Evolutionary conservation across 352 stramenopile species (phyloP), one percentile per base, ranked within the genome.

Genomic region (Globisporangium iwayamae): DNA sequence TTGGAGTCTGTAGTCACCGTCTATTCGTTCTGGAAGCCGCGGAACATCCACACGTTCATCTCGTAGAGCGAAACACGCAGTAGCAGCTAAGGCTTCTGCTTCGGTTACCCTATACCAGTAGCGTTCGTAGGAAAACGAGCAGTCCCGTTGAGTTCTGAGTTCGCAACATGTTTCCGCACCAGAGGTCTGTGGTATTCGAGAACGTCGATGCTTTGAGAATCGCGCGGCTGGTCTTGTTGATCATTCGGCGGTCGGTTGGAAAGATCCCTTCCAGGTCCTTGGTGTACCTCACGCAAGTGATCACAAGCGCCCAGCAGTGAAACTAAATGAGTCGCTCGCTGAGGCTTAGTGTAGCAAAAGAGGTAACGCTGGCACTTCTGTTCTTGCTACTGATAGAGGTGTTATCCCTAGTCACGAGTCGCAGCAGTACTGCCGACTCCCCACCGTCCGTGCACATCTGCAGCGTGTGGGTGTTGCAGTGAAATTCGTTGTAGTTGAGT

Each of bases 101-200:
- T 36, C 32, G 4, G 14, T 22, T 48, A 18, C 1, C 11, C 43
- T 3, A 18, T 11, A 16, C 8, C 22, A 4, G 18, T 22, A 16
- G 43, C 2, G 16, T 36, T 36, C 32, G 32, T 36, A 8, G 4
- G 4, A 46, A 16, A 46, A 22, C 18, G 10, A 48, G 43, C 16
- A 16, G 43, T 6, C 7, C 16, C 5, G 43, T 22, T 10, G 43
- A 6, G 43, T 48, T 48, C 43, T 22, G 43, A 22, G 16, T 5
- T 7, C 5, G 6, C 6, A 56, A 16, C 28, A 39, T 56, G 13
- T 20, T 56, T 6, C 25, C 50, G 9, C 28, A 56, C 50, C 28
- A 39, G 50, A 56, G 28, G 50, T 56, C 50, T 28, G 7, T 56
- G 50, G n/a, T 11, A 36, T 56, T 56, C 50, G 28, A 13, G 50